A percentile compares a stretch with the other conserved stretches of the same genome.
phyloP scores from a whole-genome alignment of 1,284 basidiomycete species.

The Spongiforma sp. region DNA sequence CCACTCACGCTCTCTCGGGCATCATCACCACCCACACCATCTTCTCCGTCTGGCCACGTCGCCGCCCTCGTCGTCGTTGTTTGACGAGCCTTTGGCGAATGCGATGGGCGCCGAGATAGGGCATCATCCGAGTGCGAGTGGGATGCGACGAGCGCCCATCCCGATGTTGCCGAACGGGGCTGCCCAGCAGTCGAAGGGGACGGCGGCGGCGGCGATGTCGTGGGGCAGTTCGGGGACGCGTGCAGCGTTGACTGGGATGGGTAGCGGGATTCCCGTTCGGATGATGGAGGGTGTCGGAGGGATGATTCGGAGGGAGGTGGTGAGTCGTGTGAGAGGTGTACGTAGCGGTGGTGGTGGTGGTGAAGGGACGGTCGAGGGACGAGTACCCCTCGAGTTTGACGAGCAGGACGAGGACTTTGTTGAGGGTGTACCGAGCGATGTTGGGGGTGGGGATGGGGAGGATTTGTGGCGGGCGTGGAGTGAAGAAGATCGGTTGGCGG shows the following conservation, averaged over 20 bases:
- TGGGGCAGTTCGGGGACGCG: constrained; percentile 26
- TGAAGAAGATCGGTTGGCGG: constrained; percentile 48
- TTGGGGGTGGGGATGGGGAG: constrained; percentile 34
- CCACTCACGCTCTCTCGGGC: neutral
- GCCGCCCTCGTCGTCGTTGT: constrained; percentile 52
- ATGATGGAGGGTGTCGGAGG: constrained; percentile 65
- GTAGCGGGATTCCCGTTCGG: constrained; percentile 55
- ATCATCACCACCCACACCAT: neutral
- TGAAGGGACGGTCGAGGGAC: neutral
- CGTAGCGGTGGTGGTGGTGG: neutral
- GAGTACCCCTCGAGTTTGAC: constrained; percentile 69
- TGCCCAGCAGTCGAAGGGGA: constrained; percentile 23
- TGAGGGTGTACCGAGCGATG: neutral
- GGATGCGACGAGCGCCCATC: constrained; percentile 46
- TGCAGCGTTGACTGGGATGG: constrained; percentile 21
- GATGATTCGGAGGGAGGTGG: constrained; percentile 61
- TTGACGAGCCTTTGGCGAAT: constrained; percentile 78
- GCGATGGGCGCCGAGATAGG: constrained; percentile 74
- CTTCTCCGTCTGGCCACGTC: no score
- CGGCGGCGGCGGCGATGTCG: constrained; percentile 12
- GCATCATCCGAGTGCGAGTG: constrained; percentile 45
- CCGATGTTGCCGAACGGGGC: constrained; percentile 77
- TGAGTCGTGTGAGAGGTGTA: constrained; percentile 44
- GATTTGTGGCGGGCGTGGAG: constrained; percentile 56
- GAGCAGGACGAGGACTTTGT: constrained; percentile 72